A percentile compares a stretch with the other conserved stretches of the same genome.
These are phyloP conservation scores for Pythium rishiriense DNA, from an alignment of 352 stramenopile species.

Conservation along the genomic window DNA sequence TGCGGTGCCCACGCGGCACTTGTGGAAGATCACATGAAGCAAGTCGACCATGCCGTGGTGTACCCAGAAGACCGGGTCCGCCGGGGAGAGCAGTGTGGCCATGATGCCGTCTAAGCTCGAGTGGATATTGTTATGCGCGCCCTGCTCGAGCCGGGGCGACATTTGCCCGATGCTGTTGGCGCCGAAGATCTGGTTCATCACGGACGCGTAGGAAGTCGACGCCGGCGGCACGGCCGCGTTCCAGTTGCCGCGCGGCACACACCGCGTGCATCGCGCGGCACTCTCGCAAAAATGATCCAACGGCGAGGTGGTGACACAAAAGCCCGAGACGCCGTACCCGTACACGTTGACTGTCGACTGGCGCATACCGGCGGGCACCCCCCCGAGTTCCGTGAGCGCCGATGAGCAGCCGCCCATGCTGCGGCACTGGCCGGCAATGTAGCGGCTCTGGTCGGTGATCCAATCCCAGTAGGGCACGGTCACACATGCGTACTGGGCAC, in stretches of 20 bases:
- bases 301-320: constrained; percentile 36
- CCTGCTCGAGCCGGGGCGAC: constrained; percentile 43
- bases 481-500: constrained; percentile 57
- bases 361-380: constrained; percentile 14
- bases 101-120: constrained; percentile 47
- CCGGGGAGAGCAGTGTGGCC: constrained; percentile 44
- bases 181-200: constrained; percentile 53
- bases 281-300: constrained; percentile 63
- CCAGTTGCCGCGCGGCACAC: constrained; percentile 56
- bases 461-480: constrained; percentile 84
- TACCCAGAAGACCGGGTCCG: constrained; percentile 69
- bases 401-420: constrained; percentile 47
- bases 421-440: constrained; percentile 39
- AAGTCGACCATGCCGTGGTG: constrained; percentile 67
- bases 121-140: constrained; percentile 64
- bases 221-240: constrained; percentile 28
- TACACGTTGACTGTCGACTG: constrained; percentile 34
- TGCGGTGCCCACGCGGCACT: constrained; percentile 50
- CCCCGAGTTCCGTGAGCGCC: constrained; percentile 46
- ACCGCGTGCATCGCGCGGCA: constrained; percentile 34
- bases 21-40: constrained; percentile 69
- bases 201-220: constrained; percentile 40
- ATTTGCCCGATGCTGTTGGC: constrained; percentile 56
- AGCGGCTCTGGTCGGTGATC: constrained; percentile 48
- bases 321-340: constrained; percentile 33